Percentiles rank a stretch among this genome's conserved stretches.
phyloP scores from a whole-genome alignment of 73 alveolate species.

The Halteria grandinella region DNA sequence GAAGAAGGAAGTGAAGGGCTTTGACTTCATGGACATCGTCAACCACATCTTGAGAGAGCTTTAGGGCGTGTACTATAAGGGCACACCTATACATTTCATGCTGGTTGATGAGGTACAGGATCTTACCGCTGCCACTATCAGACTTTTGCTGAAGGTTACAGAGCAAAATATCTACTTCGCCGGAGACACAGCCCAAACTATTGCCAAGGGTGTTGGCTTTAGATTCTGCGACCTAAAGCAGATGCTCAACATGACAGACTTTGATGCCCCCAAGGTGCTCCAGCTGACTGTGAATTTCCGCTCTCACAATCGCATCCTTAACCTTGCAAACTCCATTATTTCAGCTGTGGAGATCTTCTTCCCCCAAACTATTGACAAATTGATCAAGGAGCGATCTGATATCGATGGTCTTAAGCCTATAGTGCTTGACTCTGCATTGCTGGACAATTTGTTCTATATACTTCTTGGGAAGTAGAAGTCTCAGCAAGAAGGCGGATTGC shows the following conservation, averaged over 20 bases:
- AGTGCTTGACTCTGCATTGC: slow-evolving; percentile 22
- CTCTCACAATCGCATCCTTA: slow-evolving; percentile 71
- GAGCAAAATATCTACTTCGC: slow-evolving; percentile 64
- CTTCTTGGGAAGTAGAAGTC: neutral
- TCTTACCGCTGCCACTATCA: slow-evolving; percentile 67
- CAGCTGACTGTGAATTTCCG: slow-evolving; percentile 65
- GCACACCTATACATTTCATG: slow-evolving; percentile 58
- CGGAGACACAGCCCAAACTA: slow-evolving; percentile 91
- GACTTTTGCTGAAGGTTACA: slow-evolving; percentile 55
- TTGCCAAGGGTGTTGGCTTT: slow-evolving; percentile 88
- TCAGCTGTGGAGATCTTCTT: slow-evolving; percentile 72
- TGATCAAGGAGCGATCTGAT: slow-evolving; percentile 74
- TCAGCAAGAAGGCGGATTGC: neutral
- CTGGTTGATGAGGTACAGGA: slow-evolving; percentile 89
- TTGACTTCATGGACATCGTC: slow-evolving; percentile 83
- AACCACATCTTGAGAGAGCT: slow-evolving; percentile 52
- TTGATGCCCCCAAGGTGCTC: slow-evolving; percentile 52
- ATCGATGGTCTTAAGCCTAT: slow-evolving; percentile 84
- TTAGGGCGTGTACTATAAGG: neutral
- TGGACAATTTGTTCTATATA: neutral
- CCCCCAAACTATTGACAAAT: slow-evolving; percentile 84
- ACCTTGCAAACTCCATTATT: slow-evolving; percentile 80
- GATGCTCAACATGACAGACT: slow-evolving; percentile 39
- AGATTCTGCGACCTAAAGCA: slow-evolving; percentile 73
- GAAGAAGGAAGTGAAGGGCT: slow-evolving; percentile 66